A percentile compares a stretch with the other conserved stretches of the same genome.
These are phyloP conservation scores for Geotrichum histeridarum DNA, from an alignment of 1,139 yeast species.

Conservation along the genomic window DNA sequence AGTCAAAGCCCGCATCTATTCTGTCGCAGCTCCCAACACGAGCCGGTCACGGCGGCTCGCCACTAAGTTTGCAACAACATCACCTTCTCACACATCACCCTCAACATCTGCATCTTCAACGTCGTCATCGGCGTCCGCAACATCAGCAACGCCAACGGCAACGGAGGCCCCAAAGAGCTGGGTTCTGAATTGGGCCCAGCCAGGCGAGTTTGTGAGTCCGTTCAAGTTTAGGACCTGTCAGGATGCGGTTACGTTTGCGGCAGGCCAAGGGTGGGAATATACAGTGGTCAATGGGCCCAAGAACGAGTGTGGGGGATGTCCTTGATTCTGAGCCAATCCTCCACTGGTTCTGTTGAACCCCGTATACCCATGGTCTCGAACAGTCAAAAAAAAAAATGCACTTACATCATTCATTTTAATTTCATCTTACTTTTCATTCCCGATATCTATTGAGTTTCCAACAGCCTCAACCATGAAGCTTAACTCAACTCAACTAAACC, in stretches of 20 bases:
- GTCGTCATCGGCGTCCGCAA: conserved; percentile 39
- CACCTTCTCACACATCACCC: neutral
- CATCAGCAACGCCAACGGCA: conserved; percentile 30
- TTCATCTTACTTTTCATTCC: neutral
- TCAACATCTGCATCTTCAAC: conserved; percentile 19
- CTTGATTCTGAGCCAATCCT: neutral
- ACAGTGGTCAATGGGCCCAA: neutral
- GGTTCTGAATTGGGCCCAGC: conserved; percentile 2
- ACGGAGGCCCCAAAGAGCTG: conserved; percentile 1
- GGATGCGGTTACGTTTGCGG: conserved; percentile 5
- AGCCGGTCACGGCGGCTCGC: neutral
- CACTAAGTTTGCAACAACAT: neutral
- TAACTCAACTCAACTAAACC: neutral
- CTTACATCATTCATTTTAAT: neutral
- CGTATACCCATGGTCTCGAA: no score
- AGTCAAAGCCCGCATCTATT: neutral
- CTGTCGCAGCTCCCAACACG: no score
- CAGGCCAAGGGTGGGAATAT: conserved; percentile 3
- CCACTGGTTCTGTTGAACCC: no score
- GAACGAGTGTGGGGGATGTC: neutral
- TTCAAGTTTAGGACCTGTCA: conserved; percentile 1
- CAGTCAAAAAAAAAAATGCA: no score
- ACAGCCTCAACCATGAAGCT: no score
- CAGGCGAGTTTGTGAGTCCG: conserved; percentile 2
- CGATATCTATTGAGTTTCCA: no score